phyloP scores from a whole-genome alignment of 495 filamentous ascomycete genomes.

The Astrothelium macrocarpum region DNA sequence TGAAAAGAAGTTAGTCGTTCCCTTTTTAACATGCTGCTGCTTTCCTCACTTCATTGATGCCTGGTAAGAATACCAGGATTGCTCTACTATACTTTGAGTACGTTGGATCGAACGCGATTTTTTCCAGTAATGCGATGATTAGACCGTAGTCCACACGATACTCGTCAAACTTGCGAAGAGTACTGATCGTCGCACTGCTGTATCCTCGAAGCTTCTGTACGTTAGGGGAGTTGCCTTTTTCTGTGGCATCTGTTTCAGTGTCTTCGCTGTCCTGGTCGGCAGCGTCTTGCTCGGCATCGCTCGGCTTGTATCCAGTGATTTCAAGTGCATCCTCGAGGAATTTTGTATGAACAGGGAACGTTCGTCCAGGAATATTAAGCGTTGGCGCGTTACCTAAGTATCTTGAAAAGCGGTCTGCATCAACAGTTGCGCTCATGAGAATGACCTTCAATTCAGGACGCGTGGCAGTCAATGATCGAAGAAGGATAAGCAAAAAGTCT shows the following conservation, averaged over 20 bases:
- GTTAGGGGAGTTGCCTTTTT: conserved; percentile 19
- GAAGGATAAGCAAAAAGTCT: conserved; percentile 84
- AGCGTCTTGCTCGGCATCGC: conserved; percentile 46
- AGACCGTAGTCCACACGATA: conserved; percentile 80
- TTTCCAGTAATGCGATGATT: conserved; percentile 61
- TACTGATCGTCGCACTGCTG: conserved; percentile 60
- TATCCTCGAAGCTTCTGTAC: conserved; percentile 52
- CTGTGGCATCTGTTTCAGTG: conserved; percentile 14
- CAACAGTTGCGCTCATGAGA: conserved; percentile 93
- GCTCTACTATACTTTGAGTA: conserved; percentile 72
- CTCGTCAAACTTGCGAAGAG: conserved; percentile 68
- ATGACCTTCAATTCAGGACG: conserved; percentile 72
- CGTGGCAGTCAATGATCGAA: conserved; percentile 65
- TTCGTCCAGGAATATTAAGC: conserved; percentile 80
- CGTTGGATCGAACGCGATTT: conserved; percentile 55
- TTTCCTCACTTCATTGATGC: conserved; percentile 59
- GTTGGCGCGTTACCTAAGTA: conserved; percentile 80
- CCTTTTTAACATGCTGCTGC: background rate
- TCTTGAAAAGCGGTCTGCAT: conserved; percentile 79
- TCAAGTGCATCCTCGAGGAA: conserved; percentile 90
- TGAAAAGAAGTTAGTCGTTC: background rate
- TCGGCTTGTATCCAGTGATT: conserved; percentile 58
- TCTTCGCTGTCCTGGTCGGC: conserved; percentile 41
- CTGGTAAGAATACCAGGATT: conserved; percentile 87
- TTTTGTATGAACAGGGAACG: conserved; percentile 79